Base-by-base conservation (phyloP, 129 eudicot species). In the Tagetes patula region DNA sequence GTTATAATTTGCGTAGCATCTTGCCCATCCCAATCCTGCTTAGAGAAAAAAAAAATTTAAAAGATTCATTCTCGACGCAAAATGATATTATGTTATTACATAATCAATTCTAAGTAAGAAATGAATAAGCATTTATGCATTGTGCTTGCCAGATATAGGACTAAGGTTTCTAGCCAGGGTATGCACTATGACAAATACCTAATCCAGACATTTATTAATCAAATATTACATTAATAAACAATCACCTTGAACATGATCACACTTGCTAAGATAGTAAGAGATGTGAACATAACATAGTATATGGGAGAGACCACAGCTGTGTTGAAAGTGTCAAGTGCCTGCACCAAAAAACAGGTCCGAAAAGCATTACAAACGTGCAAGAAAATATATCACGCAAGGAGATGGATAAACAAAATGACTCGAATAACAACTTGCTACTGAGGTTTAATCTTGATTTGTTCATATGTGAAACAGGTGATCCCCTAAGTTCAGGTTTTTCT, bases 161-260 rank as follows among this genome's bases (percentile, higher is more conserved):
- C 12, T 1, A 37, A 36, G 67, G 43, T 61, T 61, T n/a, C 33
- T 36, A 4, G 36, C 20, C 7, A 59, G 41, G 65, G 27, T 60
- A 60, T 9, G 66, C 14, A 11, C 9, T 60, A 37, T 12, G 11
- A 60, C 63, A 56, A 56, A 56, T 1, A 60, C 14, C 11, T 11
- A 33, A 60, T 61, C 12, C 8, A 61, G 43, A 61, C 2, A 56
- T 10, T 41, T 43, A 34, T 37, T n/a, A 12, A 1, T 69, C 47
- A 38, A 20, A 20, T 20, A 12, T 43, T 48, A 45, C 20, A 36
- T 62, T 6, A 38, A 76, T 46, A 55, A 75, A 66, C 30, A 46
- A 73, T 82, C 87, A 92, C 97, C 97, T 92, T 92, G 82, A 86
- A 92, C 97, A 92, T 92, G 67, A 92, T 92, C 75, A 89, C 97